Percentiles rank a stretch among this genome's conserved stretches.
These are phyloP conservation scores for Pseudodiploospora longispora DNA, from an alignment of 2,329 filamentous ascomycete genomes.

Conservation along the genomic window DNA sequence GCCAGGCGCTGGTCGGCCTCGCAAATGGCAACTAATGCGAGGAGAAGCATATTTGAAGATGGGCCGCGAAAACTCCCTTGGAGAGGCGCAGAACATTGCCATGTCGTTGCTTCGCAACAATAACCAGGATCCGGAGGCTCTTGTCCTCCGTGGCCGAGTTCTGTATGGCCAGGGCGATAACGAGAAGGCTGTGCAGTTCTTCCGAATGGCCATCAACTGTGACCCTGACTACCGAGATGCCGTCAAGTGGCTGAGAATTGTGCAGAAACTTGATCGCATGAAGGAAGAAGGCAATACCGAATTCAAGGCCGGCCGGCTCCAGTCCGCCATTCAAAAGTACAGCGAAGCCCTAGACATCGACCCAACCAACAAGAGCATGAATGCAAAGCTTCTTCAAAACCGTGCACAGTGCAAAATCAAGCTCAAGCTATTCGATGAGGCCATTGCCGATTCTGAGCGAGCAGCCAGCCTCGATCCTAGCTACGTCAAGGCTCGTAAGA, in stretches of 20 bases:
- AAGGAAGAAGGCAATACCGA: slow-evolving; percentile 89
- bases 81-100: slow-evolving; percentile 86
- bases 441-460: slow-evolving; percentile 77
- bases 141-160: slow-evolving; percentile 80
- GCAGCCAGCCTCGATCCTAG: slow-evolving; percentile 74
- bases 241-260: slow-evolving; percentile 78
- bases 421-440: slow-evolving; percentile 74
- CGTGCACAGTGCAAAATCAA: slow-evolving; percentile 76
- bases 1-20: slow-evolving; percentile 64
- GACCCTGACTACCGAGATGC: slow-evolving; percentile 89
- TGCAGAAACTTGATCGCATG: slow-evolving; percentile 86
- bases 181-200: slow-evolving; percentile 86
- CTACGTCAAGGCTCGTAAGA: slow-evolving; percentile 88
- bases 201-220: slow-evolving; percentile 79
- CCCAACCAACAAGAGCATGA: slow-evolving; percentile 80
- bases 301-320: slow-evolving; percentile 78
- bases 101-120: slow-evolving; percentile 81
- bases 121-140: slow-evolving; percentile 84
- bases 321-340: slow-evolving; percentile 78
- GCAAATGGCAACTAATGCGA: slow-evolving; percentile 90
- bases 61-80: slow-evolving; percentile 79
- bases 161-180: slow-evolving; percentile 91
- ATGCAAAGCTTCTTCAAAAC: slow-evolving; percentile 92
- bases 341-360: slow-evolving; percentile 77
- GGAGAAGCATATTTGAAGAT: slow-evolving; percentile 90